A percentile compares a stretch with the other conserved stretches of the same genome.
phyloP scores from a whole-genome alignment of 805 yeast genomes.

The Suhomyces sp. region DNA sequence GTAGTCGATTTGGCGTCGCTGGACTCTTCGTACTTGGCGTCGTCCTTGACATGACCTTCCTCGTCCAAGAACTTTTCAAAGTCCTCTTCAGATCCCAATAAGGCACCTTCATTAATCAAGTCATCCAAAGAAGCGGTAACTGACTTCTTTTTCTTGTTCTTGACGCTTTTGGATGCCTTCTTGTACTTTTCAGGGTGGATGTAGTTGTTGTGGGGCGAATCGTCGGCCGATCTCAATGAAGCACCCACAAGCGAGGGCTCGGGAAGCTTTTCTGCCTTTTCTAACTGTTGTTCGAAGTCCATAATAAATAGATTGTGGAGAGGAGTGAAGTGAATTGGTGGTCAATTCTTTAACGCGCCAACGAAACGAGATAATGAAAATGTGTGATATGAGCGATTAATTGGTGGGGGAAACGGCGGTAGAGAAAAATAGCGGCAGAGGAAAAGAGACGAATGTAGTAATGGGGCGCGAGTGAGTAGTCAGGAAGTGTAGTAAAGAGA shows the following conservation, averaged over 20 bases:
- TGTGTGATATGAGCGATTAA: not conserved
- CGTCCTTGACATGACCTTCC: slow-evolving; percentile 51
- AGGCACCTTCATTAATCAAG: slow-evolving; percentile 45
- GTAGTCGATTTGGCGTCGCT: not conserved
- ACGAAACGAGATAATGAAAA: not conserved
- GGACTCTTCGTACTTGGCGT: slow-evolving; percentile 30
- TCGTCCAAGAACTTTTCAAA: slow-evolving; percentile 52
- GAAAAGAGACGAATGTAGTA: not conserved
- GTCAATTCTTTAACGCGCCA: not conserved
- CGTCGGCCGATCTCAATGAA: slow-evolving; percentile 48
- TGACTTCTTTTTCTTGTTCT: slow-evolving; percentile 12
- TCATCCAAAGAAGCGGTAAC: slow-evolving; percentile 58
- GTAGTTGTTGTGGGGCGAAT: slow-evolving; percentile 42
- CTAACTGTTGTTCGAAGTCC: slow-evolving; percentile 54
- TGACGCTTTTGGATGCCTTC: slow-evolving; percentile 16
- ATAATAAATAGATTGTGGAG: slow-evolving; percentile 18
- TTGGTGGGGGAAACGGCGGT: not conserved
- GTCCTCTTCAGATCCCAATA: slow-evolving; percentile 49
- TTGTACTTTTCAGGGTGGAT: slow-evolving; percentile 44
- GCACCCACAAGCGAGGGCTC: slow-evolving; percentile 55
- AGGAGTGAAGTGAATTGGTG: not conserved
- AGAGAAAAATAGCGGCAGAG: not conserved
- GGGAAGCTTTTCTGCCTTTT: slow-evolving; percentile 46
- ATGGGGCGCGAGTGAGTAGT: not conserved
- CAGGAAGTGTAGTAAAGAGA: not conserved